Evolutionary conservation across 441 rosid genomes (phyloP), one percentile per base, ranked within the genome.

Genomic region (Adansonia gregorii): DNA sequence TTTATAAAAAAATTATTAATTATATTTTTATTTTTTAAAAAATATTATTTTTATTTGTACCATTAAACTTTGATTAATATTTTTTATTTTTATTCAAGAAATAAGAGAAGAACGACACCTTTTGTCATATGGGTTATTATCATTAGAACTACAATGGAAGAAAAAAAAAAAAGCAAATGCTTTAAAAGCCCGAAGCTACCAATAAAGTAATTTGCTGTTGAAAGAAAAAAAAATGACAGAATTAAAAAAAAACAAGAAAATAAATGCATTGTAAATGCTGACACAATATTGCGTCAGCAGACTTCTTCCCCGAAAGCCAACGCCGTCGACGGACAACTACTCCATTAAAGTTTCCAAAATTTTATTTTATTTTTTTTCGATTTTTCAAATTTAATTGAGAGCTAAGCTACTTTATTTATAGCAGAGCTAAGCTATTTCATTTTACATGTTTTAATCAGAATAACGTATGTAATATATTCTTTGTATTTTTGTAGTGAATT

Each of bases 221-320:
- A 14, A 3, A 3, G 12, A 3, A 6, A 2, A 3, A 9, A 60
- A 60, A 2, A 4, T 4, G 17, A 31, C 54, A 39, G 43, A 27
- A 39, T 39, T 39, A 3, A 5, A 5, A 39, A 35, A 35, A 5
- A 5, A 39, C 1, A 35, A 35, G 8, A 54, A 43, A 60, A 66
- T 22, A 71, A 69, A 74, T 74, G 76, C 63, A 84, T 74, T 19
- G 56, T 2, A 49, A 83, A 77, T 52, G 88, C 72, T 88, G 90
- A 89, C 89, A 71, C 66, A 64, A 72, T 59, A 75, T 74, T 46
- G 43, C 89, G 90, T 87, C 88, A 87, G 75, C 79, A 63, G 6
- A 55, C 76, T 72, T 73, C 89, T 73, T 81, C 67, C 67, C 83
- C 89, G 81, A 82, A 83, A 80, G 22, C 74, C 43, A 51, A 24